Evolutionary conservation across 1,284 basidiomycete species (phyloP), one percentile per base, ranked within the genome.

Genomic region (Caloboletus firmus): DNA sequence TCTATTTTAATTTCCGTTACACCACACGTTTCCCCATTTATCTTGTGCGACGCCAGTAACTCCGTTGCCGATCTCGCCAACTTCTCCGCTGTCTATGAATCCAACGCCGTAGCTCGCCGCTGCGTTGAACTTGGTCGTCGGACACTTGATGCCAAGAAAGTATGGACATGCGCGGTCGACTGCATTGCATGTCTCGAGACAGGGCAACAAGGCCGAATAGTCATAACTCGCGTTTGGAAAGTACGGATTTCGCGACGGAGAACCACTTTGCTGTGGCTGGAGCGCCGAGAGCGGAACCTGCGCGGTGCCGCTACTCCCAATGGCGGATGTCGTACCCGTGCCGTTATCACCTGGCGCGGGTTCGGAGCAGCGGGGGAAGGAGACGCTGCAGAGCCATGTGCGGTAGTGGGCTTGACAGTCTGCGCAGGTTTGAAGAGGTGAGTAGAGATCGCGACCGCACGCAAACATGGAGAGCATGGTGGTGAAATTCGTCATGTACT

Each of bases 371-470:
- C 89, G 82, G 15, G 90, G 84, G 59, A 95, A 79, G 13, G 84
- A 80, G 18, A 86, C 73, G 15, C 82, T 69, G 69, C 92, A 95
- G 28, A 93, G 77, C 92, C 92, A 95, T 45, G 79, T 77, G 18
- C 90, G 79, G 65, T 94, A 95, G 17, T 82, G 83, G 26, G 73
- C 63, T 59, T 88, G 84, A 64, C 92, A 94, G 69, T 91, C 87
- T 12, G 81, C 76, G 63, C 92, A 95, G 1, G 81, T 79, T 20
- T 89, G 83, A 6, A 93, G 72, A 2, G 87, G 88, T 10, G 89
- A 92, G 73, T 93, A 95, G 45, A 79, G 67, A 67, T 93, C 91
- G 24, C 91, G 79, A 4, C 91, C 92, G 64, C 92, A 94, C 2
- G 89, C 83, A 58, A 84, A 82, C 3, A 87, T 85, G 15, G 79